phyloP scores from a whole-genome alignment of 345 rosid genomes.

The Balakata baccata region DNA sequence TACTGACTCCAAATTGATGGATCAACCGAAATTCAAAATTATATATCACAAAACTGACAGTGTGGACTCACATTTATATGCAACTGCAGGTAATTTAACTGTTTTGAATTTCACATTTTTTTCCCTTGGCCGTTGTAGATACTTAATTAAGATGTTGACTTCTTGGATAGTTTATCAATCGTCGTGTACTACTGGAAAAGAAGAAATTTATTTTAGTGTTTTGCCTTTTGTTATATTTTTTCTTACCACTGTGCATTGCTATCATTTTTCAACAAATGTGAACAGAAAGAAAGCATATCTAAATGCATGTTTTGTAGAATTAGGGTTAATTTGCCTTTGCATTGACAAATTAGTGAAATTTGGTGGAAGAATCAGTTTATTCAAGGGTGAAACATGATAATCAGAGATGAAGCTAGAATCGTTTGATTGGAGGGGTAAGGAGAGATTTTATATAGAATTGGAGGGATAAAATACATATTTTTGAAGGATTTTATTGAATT shows the following conservation, averaged over 20 bases:
- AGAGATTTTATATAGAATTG: no score
- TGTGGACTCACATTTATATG: slow-evolving; percentile 23
- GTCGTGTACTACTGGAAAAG: background rate
- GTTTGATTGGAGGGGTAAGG: no score
- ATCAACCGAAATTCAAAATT: slow-evolving; percentile 60
- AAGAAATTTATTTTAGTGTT: background rate
- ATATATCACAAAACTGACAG: slow-evolving; percentile 38
- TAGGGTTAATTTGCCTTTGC: background rate
- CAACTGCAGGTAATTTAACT: slow-evolving; percentile 45
- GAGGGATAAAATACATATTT: no score
- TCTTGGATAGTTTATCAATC: slow-evolving; percentile 4
- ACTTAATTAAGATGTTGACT: background rate
- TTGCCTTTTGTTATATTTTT: background rate
- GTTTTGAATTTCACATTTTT: background rate
- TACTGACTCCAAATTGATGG: slow-evolving; percentile 44
- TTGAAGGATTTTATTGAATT: no score
- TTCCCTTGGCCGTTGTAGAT: background rate
- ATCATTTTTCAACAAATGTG: background rate
- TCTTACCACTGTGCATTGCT: no score
- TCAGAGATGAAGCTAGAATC: no score
- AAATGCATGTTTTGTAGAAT: background rate
- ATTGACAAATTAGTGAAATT: background rate
- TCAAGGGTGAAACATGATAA: background rate
- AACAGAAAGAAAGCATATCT: background rate
- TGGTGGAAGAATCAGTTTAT: background rate